Base-by-base conservation (phyloP, 345 rosid genomes). In the Lumnitzera racemosa region DNA sequence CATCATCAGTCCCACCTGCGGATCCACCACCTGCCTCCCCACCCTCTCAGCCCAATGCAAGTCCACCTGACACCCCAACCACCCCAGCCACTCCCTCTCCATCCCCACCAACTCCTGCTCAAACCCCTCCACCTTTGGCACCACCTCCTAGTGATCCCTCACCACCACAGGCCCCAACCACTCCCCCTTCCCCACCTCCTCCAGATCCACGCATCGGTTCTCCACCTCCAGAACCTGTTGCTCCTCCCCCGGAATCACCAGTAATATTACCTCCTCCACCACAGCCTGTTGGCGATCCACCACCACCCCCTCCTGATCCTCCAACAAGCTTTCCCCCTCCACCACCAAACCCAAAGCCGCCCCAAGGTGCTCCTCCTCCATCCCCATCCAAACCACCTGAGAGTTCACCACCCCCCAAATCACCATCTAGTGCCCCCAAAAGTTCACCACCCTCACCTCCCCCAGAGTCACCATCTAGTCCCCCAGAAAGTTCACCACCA, bases 321-420 rank as follows among this genome's bases (percentile, higher is more conserved):
- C 79, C 80, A 7, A 49, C 49, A 53, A 76, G 43, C 49, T 57
- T 71, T 1, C 70, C 80, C 5, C 66, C 80, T 14, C 62, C 79
- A 25, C 63, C 70, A 49, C 54, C 68, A 29, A 16, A 76, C 51
- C 46, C 70, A 23, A 23, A 24, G 24, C 70, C 63, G 15, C 72
- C 77, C 50, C 53, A n/a, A 67, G 66, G 46, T 47, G 31, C 85
- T 41, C 78, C 84, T n/a, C 67, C 75, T 36, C 68, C 82, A 43
- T 74, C 76, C 53, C 23, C 72, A 31, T 31, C 71, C 24, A 15
- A 52, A 57, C 72, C 61, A 1, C 66, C 77, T 15, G 62, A 17
- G 53, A 67, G 36, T 67, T 61, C 81, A 41, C 68, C 80, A 2
- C 48, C 61, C 9, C 52, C 69, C n/a, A 54, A 27, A 27, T 56